Conservation (phyloP, 441 rosid species). For the Bocquillonia castaneifolia region DNA sequence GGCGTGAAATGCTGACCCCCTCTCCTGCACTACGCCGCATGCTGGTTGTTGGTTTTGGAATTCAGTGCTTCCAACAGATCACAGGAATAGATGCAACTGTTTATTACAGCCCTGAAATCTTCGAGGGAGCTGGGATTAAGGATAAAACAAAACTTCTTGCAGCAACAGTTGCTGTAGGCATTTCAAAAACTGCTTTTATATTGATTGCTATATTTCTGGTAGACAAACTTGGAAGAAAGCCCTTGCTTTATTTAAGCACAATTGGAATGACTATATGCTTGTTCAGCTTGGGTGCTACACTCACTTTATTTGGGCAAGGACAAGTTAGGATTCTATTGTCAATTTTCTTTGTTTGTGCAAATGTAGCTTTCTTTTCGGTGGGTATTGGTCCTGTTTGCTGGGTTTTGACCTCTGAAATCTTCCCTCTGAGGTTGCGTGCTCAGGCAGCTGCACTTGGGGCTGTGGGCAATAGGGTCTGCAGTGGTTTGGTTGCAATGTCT, state of each 20-base stretch:
- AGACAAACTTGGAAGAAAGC: constrained; percentile 76
- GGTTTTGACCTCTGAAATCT: constrained; percentile 85
- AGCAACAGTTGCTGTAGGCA: constrained; percentile 79
- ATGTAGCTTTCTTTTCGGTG: constrained; percentile 80
- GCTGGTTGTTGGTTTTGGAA: constrained; percentile 73
- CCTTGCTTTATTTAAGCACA: constrained; percentile 79
- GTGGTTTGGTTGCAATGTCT: constrained; percentile 87
- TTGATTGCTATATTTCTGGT: constrained; percentile 65
- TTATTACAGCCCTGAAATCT: constrained; percentile 82
- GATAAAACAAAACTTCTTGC: constrained; percentile 60
- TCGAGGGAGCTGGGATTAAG: constrained; percentile 59
- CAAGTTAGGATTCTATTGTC: constrained; percentile 39
- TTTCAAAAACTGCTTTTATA: constrained; percentile 63
- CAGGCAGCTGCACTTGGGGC: constrained; percentile 87
- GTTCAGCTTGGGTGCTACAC: constrained; percentile 50
- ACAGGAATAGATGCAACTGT: constrained; percentile 81
- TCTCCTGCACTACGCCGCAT: constrained; percentile 58
- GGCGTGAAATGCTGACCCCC: constrained; percentile 75
- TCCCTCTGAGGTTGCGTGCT: constrained; percentile 70
- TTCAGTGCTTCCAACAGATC: constrained; percentile 88
- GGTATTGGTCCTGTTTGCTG: constrained; percentile 86
- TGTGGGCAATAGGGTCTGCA: constrained; percentile 75
- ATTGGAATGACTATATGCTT: constrained; percentile 85
- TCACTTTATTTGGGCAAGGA: constrained; percentile 49
- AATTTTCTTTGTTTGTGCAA: constrained; percentile 60